These are phyloP conservation scores for Cryphonectria parasitica DNA, from an alignment of 2,329 filamentous ascomycete genomes.

Conservation along the genomic window DNA sequence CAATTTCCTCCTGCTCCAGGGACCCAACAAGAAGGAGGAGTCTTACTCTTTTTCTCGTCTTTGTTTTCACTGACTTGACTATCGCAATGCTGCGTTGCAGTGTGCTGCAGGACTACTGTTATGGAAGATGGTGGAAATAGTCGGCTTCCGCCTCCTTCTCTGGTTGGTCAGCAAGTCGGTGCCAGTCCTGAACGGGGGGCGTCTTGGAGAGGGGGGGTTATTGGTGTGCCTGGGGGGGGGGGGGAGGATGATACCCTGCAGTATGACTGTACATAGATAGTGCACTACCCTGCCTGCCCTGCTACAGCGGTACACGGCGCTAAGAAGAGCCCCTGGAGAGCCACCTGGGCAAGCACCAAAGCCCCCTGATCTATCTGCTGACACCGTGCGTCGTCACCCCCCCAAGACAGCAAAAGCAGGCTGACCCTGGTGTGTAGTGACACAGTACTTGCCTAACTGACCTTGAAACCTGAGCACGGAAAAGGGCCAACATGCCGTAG, in stretches of 20 bases:
- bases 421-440: not conserved
- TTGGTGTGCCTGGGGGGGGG: too few relatives aligned
- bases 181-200: not conserved
- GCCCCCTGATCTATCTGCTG: constrained; percentile 8
- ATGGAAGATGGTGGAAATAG: not conserved
- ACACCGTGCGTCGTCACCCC: not conserved
- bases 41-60: not conserved
- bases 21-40: not conserved
- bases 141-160: not conserved
- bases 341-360: not conserved
- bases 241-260: not conserved
- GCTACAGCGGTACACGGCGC: not conserved
- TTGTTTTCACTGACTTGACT: not conserved
- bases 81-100: too few relatives aligned
- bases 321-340: not conserved
- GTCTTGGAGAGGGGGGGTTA: not conserved
- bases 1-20: not conserved
- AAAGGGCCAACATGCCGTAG: not conserved
- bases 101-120: too few relatives aligned
- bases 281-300: not conserved
- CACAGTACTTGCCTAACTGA: not conserved
- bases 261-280: not conserved
- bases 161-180: not conserved
- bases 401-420: not conserved
- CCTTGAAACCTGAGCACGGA: not conserved